phyloP scores from a whole-genome alignment of 2,329 filamentous ascomycete genomes.

The Penicillium sp. region DNA sequence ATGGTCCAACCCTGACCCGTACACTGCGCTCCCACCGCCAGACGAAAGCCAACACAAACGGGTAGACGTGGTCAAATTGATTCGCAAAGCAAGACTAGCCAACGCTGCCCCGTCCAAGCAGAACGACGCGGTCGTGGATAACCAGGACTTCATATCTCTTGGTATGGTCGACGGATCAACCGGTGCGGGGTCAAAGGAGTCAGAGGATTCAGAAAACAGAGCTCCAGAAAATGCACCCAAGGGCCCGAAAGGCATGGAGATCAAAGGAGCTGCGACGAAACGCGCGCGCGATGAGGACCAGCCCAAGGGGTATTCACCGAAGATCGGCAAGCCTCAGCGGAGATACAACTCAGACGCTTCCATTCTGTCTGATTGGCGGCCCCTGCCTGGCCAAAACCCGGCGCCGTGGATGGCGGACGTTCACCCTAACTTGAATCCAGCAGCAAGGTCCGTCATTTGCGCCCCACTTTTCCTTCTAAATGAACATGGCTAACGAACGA shows the following conservation, averaged over 20 bases:
- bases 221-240: slow-evolving; percentile 40
- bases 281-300: slow-evolving; percentile 67
- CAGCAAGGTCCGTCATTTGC: slow-evolving; percentile 30
- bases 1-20: slow-evolving; percentile 96
- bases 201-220: background rate
- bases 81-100: slow-evolving; percentile 80
- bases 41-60: slow-evolving; percentile 73
- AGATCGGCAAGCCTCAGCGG: slow-evolving; percentile 52
- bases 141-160: slow-evolving; percentile 88
- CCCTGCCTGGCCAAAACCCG: slow-evolving; percentile 40
- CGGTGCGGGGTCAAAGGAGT: slow-evolving; percentile 16
- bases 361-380: slow-evolving; percentile 56
- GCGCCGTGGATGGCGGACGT: slow-evolving; percentile 62
- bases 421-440: slow-evolving; percentile 32
- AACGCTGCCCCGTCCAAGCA: slow-evolving; percentile 48
- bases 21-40: slow-evolving; percentile 79
- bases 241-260: slow-evolving; percentile 32
- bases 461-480: background rate
- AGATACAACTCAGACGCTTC: slow-evolving; percentile 53
- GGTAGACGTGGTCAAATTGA: slow-evolving; percentile 84
- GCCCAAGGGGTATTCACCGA: slow-evolving; percentile 60
- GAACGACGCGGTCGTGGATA: slow-evolving; percentile 56
- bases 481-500: slow-evolving; percentile 3
- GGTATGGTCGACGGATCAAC: slow-evolving; percentile 54
- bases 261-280: slow-evolving; percentile 63